These are phyloP conservation scores for Lachancea sp. DNA, from an alignment of 805 yeast genomes.

Conservation along the genomic window DNA sequence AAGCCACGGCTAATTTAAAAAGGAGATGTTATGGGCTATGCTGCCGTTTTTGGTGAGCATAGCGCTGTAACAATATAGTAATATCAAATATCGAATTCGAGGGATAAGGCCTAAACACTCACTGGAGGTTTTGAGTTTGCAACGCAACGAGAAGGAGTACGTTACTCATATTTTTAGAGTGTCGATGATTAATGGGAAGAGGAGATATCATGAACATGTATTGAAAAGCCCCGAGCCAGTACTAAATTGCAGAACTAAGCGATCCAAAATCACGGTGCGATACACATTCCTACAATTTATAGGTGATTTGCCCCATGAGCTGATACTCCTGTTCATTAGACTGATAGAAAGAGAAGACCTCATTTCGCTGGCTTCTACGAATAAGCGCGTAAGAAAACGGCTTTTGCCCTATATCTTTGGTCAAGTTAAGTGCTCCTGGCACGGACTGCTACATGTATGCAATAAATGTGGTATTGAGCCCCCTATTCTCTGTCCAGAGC, in stretches of 20 bases:
- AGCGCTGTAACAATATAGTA: too few species aligned
- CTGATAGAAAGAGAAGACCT: constrained; percentile 13
- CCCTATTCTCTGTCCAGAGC: constrained; percentile 8
- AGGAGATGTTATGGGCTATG: too few species aligned
- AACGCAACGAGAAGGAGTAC: too few species aligned
- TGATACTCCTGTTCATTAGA: constrained; percentile 10
- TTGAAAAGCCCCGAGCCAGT: neutral
- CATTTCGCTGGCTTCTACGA: constrained; percentile 12
- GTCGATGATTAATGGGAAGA: neutral
- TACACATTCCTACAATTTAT: constrained; percentile 4
- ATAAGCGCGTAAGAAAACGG: constrained; percentile 11
- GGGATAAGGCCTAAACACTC: too few species aligned
- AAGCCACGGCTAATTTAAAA: too few species aligned
- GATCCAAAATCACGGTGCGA: neutral
- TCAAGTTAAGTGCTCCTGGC: constrained; percentile 14
- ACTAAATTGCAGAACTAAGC: neutral
- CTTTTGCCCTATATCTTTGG: constrained; percentile 15
- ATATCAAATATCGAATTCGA: too few species aligned
- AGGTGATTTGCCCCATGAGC: constrained; percentile 15
- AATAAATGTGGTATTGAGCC: constrained; percentile 4
- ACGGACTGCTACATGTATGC: constrained; percentile 14
- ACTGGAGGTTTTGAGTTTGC: too few species aligned
- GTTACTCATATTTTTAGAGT: too few species aligned
- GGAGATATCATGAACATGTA: neutral
- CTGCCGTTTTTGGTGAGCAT: too few species aligned